Evolutionary conservation across 805 yeast species (phyloP).

Genomic region (Yamadazyma sp.): DNA sequence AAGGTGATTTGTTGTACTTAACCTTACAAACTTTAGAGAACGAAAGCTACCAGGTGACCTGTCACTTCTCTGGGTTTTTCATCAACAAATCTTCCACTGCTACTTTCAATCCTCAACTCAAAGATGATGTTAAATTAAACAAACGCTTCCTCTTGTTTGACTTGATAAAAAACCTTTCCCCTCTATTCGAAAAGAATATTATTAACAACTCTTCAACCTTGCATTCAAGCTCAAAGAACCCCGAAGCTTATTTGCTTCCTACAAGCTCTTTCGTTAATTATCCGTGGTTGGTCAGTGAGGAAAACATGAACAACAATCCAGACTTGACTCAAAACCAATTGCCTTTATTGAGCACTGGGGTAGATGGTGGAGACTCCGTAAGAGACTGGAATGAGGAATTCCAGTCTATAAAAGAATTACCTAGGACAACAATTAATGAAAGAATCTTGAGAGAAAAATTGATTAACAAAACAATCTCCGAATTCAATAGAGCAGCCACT

Average conservation of each 20-base stretch:
- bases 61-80: constrained; percentile 76
- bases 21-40: constrained; percentile 77
- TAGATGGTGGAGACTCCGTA: constrained; percentile 54
- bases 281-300: constrained; percentile 71
- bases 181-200: constrained; percentile 55
- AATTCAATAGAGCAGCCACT: constrained; percentile 73
- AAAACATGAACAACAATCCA: constrained; percentile 31
- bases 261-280: constrained; percentile 57
- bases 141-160: constrained; percentile 56
- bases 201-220: constrained; percentile 50
- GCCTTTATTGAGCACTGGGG: constrained; percentile 51
- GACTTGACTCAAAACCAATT: constrained; percentile 65
- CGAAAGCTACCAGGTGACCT: constrained; percentile 75
- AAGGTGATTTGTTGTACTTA: constrained; percentile 82
- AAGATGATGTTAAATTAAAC: constrained; percentile 29
- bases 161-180: constrained; percentile 64
- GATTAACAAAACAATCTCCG: constrained; percentile 67
- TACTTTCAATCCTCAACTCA: constrained; percentile 67
- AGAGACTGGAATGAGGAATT: constrained; percentile 92
- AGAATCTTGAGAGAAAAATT: constrained; percentile 75
- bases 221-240: constrained; percentile 37
- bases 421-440: constrained; percentile 57
- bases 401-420: constrained; percentile 77
- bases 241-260: constrained; percentile 62
- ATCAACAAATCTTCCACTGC: constrained; percentile 67